Percentiles rank a stretch among this genome's conserved stretches.
Evolutionary conservation across 495 filamentous ascomycete genomes (phyloP).

Genomic region (Lasiosphaeria miniovina): DNA sequence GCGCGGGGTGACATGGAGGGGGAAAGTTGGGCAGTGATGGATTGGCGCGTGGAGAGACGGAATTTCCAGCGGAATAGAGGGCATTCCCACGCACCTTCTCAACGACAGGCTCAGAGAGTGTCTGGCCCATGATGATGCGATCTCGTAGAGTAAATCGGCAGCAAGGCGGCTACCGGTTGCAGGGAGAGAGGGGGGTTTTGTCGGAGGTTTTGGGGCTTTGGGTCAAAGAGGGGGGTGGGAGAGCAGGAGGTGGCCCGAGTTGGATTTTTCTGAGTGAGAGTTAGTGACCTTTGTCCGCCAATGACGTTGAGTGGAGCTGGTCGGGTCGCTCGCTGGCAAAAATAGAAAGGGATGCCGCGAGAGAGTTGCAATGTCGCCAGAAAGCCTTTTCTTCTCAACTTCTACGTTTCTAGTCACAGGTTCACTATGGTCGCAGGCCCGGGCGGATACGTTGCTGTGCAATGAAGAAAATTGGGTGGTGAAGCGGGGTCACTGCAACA

Average conservation of each 20-base stretch:
- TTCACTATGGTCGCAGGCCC: slow-evolving; percentile 1
- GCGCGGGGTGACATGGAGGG: not conserved
- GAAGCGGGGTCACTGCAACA: slow-evolving; percentile 25
- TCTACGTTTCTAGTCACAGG: slow-evolving; percentile 5
- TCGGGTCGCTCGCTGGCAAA: not conserved
- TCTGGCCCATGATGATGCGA: slow-evolving; percentile 82
- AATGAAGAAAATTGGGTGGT: slow-evolving; percentile 26
- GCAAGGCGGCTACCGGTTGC: slow-evolving; percentile 25
- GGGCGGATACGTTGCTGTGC: slow-evolving; percentile 20
- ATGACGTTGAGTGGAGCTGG: slow-evolving; percentile 16
- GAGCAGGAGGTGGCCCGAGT: not conserved
- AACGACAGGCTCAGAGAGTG: slow-evolving; percentile 95
- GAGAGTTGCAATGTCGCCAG: not conserved
- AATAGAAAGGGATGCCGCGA: not conserved
- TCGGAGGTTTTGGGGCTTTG: not conserved
- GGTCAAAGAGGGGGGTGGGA: slow-evolving; percentile 5
- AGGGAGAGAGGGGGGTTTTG: slow-evolving; percentile 6
- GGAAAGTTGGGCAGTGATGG: not conserved
- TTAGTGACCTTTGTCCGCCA: not conserved
- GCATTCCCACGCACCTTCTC: slow-evolving; percentile 78
- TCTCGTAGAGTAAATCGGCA: slow-evolving; percentile 21
- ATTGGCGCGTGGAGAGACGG: not conserved
- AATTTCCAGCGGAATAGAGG: not conserved
- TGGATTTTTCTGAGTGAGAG: not conserved
- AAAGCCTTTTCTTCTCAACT: slow-evolving; percentile 12